Percentiles rank a stretch among this genome's conserved stretches.
These are phyloP conservation scores for Sabuloglossum arenarium DNA, from an alignment of 495 filamentous ascomycete species.

Conservation along the genomic window DNA sequence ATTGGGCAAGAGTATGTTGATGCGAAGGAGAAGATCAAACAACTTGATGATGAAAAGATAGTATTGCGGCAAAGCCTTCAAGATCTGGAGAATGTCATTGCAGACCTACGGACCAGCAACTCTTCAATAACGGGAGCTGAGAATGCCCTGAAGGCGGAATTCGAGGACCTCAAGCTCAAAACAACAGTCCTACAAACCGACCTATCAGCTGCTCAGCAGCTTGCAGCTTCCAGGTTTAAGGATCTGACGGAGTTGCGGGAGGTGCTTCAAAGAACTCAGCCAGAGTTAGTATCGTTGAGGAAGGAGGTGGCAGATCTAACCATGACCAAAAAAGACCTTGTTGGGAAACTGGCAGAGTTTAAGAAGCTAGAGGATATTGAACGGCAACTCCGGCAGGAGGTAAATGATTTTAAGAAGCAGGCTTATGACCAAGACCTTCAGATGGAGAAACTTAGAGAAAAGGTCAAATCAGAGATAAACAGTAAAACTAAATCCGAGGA, in stretches of 20 bases:
- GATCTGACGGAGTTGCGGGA: slow-evolving; percentile 62
- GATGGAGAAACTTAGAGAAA: slow-evolving; percentile 52
- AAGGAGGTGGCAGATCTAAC: slow-evolving; percentile 56
- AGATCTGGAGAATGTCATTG: slow-evolving; percentile 35
- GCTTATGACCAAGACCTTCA: slow-evolving; percentile 54
- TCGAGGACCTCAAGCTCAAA: slow-evolving; percentile 52
- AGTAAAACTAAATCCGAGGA: slow-evolving; percentile 58
- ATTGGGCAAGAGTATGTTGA: slow-evolving; percentile 67
- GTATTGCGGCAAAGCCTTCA: slow-evolving; percentile 39
- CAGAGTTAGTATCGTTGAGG: slow-evolving; percentile 57
- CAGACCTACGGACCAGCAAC: slow-evolving; percentile 32
- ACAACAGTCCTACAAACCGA: slow-evolving; percentile 56
- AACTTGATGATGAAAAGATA: slow-evolving; percentile 35
- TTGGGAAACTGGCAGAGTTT: slow-evolving; percentile 43
- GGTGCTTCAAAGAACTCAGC: slow-evolving; percentile 63
- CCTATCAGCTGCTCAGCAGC: slow-evolving; percentile 62
- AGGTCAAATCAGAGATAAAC: slow-evolving; percentile 51
- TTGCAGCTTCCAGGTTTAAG: slow-evolving; percentile 72
- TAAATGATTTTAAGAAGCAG: slow-evolving; percentile 44
- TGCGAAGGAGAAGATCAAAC: slow-evolving; percentile 59
- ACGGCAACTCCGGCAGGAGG: slow-evolving; percentile 55
- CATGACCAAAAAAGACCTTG: slow-evolving; percentile 47
- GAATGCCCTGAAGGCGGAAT: slow-evolving; percentile 38
- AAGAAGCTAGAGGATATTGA: slow-evolving; percentile 57
- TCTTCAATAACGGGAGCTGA: slow-evolving; percentile 28